Evolutionary conservation across 2,329 filamentous ascomycete genomes (phyloP).

Genomic region (Onygenales sp.): DNA sequence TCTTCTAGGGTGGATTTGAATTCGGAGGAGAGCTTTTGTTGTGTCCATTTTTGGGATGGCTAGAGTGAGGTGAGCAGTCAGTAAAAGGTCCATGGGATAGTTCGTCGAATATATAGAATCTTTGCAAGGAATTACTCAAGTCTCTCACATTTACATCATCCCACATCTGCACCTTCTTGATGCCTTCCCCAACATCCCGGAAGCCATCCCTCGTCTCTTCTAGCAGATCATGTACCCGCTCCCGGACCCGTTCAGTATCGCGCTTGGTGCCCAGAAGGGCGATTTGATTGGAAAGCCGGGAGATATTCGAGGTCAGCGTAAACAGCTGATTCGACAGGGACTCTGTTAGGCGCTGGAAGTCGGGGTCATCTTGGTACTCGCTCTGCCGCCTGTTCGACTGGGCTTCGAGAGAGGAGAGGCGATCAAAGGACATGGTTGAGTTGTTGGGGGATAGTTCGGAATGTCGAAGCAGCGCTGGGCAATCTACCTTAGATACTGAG

Average conservation of each 20-base stretch:
- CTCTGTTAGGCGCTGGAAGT: slow-evolving; percentile 75
- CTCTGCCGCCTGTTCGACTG: slow-evolving; percentile 61
- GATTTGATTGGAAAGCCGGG: slow-evolving; percentile 74
- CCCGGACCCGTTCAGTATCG: slow-evolving; percentile 82
- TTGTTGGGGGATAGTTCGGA: too few species aligned
- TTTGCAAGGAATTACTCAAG: neutral
- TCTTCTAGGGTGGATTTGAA: slow-evolving; percentile 82
- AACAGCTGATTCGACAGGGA: slow-evolving; percentile 83
- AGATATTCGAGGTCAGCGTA: slow-evolving; percentile 77
- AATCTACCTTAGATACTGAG: too few species aligned
- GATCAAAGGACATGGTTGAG: slow-evolving; percentile 75
- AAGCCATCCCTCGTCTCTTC: slow-evolving; percentile 81
- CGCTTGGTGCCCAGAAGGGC: slow-evolving; percentile 78
- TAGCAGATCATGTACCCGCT: slow-evolving; percentile 78
- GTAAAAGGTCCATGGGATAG: neutral
- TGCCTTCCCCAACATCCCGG: slow-evolving; percentile 82
- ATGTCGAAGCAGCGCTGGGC: too few species aligned
- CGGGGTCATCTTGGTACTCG: slow-evolving; percentile 85
- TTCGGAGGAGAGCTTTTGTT: slow-evolving; percentile 87
- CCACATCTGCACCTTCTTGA: slow-evolving; percentile 87
- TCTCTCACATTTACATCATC: slow-evolving; percentile 64
- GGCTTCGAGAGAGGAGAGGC: slow-evolving; percentile 73
- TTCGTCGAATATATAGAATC: neutral
- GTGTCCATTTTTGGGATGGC: slow-evolving; percentile 93
- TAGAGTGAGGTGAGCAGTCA: slow-evolving; percentile 27